Evolutionary conservation across 306 rosid species (phyloP), one percentile per base, ranked within the genome.

Genomic region (Dryas drummondii): DNA sequence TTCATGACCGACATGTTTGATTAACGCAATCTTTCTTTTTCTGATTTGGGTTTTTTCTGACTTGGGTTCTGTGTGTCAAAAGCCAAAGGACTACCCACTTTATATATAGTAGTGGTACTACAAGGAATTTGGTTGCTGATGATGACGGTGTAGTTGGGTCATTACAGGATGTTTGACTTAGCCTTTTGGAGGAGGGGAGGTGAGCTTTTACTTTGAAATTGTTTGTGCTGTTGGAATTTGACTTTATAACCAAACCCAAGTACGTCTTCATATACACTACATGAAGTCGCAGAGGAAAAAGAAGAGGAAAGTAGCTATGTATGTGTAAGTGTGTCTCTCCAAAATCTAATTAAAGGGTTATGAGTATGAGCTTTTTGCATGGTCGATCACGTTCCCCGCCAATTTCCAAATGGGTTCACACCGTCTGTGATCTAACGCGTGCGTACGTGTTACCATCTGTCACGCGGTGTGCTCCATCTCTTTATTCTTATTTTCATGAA

Each of bases 121-220:
- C 6, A 51, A 15, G 17, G 16, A 1, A 0, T 19, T 6, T 10
- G 45, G 51, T 7, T 55, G 77, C 22, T 48, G 68, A 65, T 73
- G 89, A 83, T 86, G 88, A 89, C 85, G 84, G 73, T 66, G 70
- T 9, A 60, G 47, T 84, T 83, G 88, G 84, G 79, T 40, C 81
- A 59, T 58, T 50, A 26, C 66, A 74, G 11, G 69, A 40, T 42
- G 78, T 83, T 86, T 92, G 97, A 86, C 88, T 85, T 58, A 40
- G 65, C 70, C 19, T 14, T 58, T 3, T 8, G 6, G 17, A 4
- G 5, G n/a, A 16, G 15, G 55, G n/a, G 49, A 41, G 26, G 50
- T 63, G 48, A 3, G 68, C 48, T 42, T 80, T 51, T 63, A 16
- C 83, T 80, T 78, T 70, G 61, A 81, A 75, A 66, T 32, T 71